Percentiles rank a stretch among this genome's conserved stretches.
Conservation (phyloP, 495 filamentous ascomycete genomes). For the Aspergillus carlsbadensis region DNA sequence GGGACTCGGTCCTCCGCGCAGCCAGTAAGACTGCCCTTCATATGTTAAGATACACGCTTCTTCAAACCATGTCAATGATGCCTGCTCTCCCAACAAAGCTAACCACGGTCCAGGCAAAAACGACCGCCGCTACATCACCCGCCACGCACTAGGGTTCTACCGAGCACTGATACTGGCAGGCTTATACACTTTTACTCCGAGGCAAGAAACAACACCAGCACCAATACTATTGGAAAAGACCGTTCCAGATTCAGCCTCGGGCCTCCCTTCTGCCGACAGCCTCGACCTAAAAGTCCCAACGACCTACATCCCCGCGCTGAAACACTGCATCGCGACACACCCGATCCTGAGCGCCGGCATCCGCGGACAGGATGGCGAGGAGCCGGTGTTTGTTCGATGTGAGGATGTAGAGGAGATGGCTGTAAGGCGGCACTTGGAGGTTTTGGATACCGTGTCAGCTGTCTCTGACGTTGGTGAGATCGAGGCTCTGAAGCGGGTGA, state of each 20-base stretch:
- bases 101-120: constrained; percentile 19
- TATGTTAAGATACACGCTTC: too few relatives aligned
- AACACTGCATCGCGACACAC: constrained; percentile 17
- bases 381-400: constrained; percentile 11
- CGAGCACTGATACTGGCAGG: constrained; percentile 14
- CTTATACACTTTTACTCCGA: constrained; percentile 10
- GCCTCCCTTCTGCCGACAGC: too few relatives aligned
- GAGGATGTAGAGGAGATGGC: constrained; percentile 4
- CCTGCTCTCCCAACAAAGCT: too few relatives aligned
- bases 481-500: constrained; percentile 6
- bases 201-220: neutral
- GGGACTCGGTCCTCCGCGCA: neutral
- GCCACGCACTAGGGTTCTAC: constrained; percentile 20
- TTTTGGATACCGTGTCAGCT: constrained; percentile 9
- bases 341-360: constrained; percentile 17
- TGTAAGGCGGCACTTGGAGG: constrained; percentile 12
- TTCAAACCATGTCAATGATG: too few relatives aligned
- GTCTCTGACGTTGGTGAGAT: too few relatives aligned
- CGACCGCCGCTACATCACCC: constrained; percentile 18
- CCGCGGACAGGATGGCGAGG: constrained; percentile 9
- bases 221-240: too few relatives aligned
- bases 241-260: too few relatives aligned
- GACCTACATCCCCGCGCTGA: constrained; percentile 16
- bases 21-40: too few relatives aligned
- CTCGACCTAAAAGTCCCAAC: constrained; percentile 3